These are phyloP conservation scores for Pseudogymnoascus sp. DNA, from an alignment of 2,329 filamentous ascomycete genomes.

Conservation along the genomic window DNA sequence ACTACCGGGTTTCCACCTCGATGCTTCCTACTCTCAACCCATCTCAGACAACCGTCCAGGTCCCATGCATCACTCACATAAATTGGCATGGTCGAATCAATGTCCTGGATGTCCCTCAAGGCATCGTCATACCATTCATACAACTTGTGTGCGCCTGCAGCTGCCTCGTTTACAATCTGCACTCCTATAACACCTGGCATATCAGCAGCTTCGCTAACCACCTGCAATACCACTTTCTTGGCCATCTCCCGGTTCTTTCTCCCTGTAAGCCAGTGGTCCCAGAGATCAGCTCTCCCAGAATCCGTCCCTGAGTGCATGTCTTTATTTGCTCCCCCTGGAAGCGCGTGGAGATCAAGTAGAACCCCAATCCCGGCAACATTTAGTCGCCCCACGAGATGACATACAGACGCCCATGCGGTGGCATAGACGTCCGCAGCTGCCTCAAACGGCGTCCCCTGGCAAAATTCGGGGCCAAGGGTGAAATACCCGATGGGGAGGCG, in stretches of 20 bases:
- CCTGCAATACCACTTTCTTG: constrained; percentile 42
- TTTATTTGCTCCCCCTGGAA: constrained; percentile 51
- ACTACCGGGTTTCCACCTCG: constrained; percentile 38
- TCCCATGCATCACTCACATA: constrained; percentile 55
- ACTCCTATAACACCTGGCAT: constrained; percentile 42
- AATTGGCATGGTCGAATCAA: constrained; percentile 45
- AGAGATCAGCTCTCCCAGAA: constrained; percentile 44
- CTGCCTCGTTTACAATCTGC: constrained; percentile 52
- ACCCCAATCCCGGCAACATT: constrained; percentile 44
- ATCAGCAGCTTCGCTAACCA: constrained; percentile 30
- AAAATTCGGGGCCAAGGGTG: constrained; percentile 45
- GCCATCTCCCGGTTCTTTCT: constrained; percentile 37
- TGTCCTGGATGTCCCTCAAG: constrained; percentile 37
- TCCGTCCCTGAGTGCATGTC: constrained; percentile 51
- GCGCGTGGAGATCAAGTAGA: constrained; percentile 51
- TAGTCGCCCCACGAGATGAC: constrained; percentile 39
- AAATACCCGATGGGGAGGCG: constrained; percentile 56
- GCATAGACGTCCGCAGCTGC: constrained; percentile 39
- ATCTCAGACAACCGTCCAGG: constrained; percentile 38
- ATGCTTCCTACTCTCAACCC: constrained; percentile 36
- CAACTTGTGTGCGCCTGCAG: constrained; percentile 43
- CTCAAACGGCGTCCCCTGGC: constrained; percentile 45
- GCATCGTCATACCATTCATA: constrained; percentile 51
- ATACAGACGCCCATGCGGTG: constrained; percentile 46
- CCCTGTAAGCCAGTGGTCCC: constrained; percentile 30